Conservation (phyloP, 1,284 basidiomycete genomes). For the Cutaneotrichosporon arboriforme region DNA sequence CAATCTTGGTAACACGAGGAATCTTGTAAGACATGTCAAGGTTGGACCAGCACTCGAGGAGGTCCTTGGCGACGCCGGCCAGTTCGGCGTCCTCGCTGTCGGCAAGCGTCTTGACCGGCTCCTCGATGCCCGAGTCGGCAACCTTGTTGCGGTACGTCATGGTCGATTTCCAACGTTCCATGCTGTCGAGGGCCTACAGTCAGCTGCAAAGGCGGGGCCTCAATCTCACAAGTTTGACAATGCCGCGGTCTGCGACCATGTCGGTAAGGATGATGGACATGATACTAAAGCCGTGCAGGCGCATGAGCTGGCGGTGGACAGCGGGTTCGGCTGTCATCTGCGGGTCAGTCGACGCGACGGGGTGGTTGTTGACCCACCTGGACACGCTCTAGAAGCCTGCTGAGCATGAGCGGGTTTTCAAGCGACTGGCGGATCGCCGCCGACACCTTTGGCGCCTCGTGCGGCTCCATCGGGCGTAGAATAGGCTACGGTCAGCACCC, state of each 20-base stretch:
- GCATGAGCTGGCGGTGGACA: constrained; percentile 79
- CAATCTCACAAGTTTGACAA: constrained; percentile 65
- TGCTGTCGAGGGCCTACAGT: constrained; percentile 67
- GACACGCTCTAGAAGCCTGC: constrained; percentile 79
- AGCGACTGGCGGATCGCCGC: constrained; percentile 84
- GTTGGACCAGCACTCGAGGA: constrained; percentile 40
- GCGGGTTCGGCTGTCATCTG: constrained; percentile 79
- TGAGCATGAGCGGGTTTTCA: constrained; percentile 71
- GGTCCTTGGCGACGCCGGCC: constrained; percentile 26
- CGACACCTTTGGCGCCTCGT: constrained; percentile 84
- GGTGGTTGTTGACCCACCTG: constrained; percentile 61
- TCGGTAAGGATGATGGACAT: constrained; percentile 82
- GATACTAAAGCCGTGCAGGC: constrained; percentile 85
- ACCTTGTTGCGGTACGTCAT: constrained; percentile 87
- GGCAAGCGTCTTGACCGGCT: constrained; percentile 55
- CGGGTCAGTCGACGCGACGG: constrained; percentile 2
- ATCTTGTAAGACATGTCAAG: constrained; percentile 42
- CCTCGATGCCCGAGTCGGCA: constrained; percentile 73
- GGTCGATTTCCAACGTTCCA: constrained; percentile 72
- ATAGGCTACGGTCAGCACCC: constrained; percentile 41
- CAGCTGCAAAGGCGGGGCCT: constrained; percentile 54
- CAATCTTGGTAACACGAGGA: constrained; percentile 37
- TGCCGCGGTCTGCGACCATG: constrained; percentile 64
- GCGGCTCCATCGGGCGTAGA: constrained; percentile 65
- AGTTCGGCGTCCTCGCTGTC: constrained; percentile 27